These are phyloP conservation scores for Lentinula edodes DNA, from an alignment of 768 basidiomycete species.

Conservation along the genomic window DNA sequence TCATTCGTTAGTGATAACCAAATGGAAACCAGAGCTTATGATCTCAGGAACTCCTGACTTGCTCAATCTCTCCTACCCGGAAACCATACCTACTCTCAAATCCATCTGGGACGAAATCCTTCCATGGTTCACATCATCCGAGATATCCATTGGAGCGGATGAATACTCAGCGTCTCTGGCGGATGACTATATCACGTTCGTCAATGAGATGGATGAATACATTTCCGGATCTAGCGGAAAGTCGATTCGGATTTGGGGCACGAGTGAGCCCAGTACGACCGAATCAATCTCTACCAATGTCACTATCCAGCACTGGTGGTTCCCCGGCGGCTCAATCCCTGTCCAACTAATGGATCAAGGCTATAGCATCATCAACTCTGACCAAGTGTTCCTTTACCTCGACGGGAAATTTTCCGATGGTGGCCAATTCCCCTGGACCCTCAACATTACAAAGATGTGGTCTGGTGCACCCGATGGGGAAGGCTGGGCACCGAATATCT, in stretches of 20 bases:
- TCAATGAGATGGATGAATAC: conserved; percentile 36
- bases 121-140: conserved; percentile 30
- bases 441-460: conserved; percentile 25
- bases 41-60: conserved; percentile 25
- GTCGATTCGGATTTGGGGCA: conserved; percentile 36
- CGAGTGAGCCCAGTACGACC: conserved; percentile 30
- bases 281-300: conserved; percentile 31
- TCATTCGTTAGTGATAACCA: conserved; percentile 37
- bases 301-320: conserved; percentile 41
- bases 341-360: conserved; percentile 26
- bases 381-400: conserved; percentile 28
- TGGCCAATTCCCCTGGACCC: conserved; percentile 25
- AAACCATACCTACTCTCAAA: conserved; percentile 36
- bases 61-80: conserved; percentile 34
- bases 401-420: conserved; percentile 28
- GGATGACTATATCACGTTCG: conserved; percentile 35
- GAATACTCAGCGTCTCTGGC: conserved; percentile 33
- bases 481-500: conserved; percentile 33
- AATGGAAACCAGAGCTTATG: conserved; percentile 40
- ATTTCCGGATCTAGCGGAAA: conserved; percentile 26
- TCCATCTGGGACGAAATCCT: conserved; percentile 36
- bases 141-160: conserved; percentile 43
- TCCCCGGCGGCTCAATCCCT: conserved; percentile 26
- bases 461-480: conserved; percentile 21
- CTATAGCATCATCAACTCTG: conserved; percentile 31